Percentiles rank a stretch among this genome's conserved stretches.
Conservation (phyloP, 192 early-diverging fungal genomes). For the Coemansia sp. region DNA sequence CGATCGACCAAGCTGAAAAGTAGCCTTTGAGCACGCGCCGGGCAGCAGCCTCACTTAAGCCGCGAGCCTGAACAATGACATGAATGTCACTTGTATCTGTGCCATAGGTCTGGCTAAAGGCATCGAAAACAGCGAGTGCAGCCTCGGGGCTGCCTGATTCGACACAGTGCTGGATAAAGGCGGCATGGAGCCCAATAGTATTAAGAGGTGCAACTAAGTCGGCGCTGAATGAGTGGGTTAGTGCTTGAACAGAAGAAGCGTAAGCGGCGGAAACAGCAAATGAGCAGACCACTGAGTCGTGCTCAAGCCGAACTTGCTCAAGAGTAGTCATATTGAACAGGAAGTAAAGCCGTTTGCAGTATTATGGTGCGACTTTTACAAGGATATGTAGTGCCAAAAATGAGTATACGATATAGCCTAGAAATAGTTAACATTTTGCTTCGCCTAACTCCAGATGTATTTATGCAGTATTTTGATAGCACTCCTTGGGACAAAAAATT, state of each 20-base stretch:
- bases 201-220: background rate
- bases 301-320: background rate
- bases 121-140: background rate
- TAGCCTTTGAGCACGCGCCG: conserved; percentile 19
- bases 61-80: too few species aligned
- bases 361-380: background rate
- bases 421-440: too few species aligned
- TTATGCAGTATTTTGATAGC: too few species aligned
- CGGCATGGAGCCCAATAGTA: conserved; percentile 15
- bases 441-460: too few species aligned
- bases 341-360: background rate
- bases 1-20: background rate
- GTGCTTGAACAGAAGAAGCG: background rate
- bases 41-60: too few species aligned
- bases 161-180: background rate
- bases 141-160: background rate
- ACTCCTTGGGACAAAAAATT: too few species aligned
- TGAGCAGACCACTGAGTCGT: background rate
- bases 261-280: background rate
- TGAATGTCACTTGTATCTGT: too few species aligned
- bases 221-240: background rate
- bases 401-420: too few species aligned
- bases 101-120: too few species aligned
- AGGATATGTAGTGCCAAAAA: background rate
- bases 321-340: background rate